Base-by-base conservation (phyloP, 352 stramenopile species). In the Phytopythium montanum region DNA sequence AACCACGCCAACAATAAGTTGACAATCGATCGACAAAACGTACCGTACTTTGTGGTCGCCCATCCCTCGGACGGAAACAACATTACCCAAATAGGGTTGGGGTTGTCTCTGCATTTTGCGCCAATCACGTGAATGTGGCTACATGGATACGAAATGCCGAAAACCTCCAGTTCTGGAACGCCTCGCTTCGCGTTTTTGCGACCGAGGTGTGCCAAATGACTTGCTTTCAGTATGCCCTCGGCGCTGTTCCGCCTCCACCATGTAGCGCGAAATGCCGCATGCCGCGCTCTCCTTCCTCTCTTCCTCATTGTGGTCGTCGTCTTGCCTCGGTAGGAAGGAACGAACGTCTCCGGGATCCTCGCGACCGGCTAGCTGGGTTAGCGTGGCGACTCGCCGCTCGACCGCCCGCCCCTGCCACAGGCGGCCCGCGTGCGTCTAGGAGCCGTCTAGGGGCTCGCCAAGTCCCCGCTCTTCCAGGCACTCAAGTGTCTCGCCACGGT, bases 61-160 rank as follows among this genome's bases (percentile, higher is more conserved):
- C 31, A 36, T n/a, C n/a, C n/a, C n/a, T n/a, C 38, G 7, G 4
- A 25, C 39, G 13, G 48, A 39, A 54, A 54, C 26, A 54, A 25
- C 4, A 54, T 19, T 54, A 18, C 39, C 48, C 26, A 34, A n/a
- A 16, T 56, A 21, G 8, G 41, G 44, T 19, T 50, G 3, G 44
- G 44, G 44, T 10, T n/a, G 21, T 31, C 23, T 31, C 23, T 1
- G 3, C 7, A 2, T n/a, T 56, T 56, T 56, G 10, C 19, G 21
- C 50, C 50, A 56, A 56, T 56, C 31, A 31, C 0, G 2, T 5
- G 9, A 12, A n/a, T 19, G 50, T n/a, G 29, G 50, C 50, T 56
- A 25, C 50, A 56, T 56, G 50, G 50, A 56, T 56, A 56, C 33
- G 50, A 56, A 56, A 44, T 31, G 29, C 21, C 4, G 5, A 48